Conservation (phyloP, 805 yeast genomes). For the Blastobotrys mokoenaii region DNA sequence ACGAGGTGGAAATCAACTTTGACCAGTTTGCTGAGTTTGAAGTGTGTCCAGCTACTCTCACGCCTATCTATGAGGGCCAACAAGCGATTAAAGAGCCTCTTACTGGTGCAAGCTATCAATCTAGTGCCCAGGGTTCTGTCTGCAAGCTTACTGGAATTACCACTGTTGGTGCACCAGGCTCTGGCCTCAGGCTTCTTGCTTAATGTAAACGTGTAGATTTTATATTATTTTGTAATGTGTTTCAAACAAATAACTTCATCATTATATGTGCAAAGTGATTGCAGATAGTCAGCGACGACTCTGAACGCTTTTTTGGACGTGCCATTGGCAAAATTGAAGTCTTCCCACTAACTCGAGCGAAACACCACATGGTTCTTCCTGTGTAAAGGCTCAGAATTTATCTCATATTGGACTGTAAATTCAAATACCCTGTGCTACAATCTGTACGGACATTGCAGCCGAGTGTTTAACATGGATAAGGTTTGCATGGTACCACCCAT, state of each 20-base stretch:
- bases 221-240: background rate
- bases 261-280: too few species aligned
- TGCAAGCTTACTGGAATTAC: conserved; percentile 73
- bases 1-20: conserved; percentile 83
- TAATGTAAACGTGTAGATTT: conserved; percentile 7
- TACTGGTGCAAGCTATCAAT: conserved; percentile 82
- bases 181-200: conserved; percentile 58
- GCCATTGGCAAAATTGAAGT: too few species aligned
- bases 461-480: too few species aligned
- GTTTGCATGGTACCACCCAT: too few species aligned
- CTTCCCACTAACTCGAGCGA: too few species aligned
- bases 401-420: too few species aligned
- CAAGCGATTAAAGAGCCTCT: conserved; percentile 68
- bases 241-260: background rate
- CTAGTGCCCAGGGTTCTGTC: conserved; percentile 65
- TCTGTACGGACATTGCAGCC: too few species aligned
- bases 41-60: conserved; percentile 75
- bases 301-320: too few species aligned
- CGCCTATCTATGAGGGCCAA: conserved; percentile 80
- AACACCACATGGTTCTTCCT: too few species aligned
- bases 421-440: too few species aligned
- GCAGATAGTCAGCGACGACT: too few species aligned
- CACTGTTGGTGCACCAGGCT: conserved; percentile 80
- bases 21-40: conserved; percentile 89
- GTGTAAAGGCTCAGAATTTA: too few species aligned